phyloP scores from a whole-genome alignment of 768 basidiomycete genomes.

The Leccinellum albellum region DNA sequence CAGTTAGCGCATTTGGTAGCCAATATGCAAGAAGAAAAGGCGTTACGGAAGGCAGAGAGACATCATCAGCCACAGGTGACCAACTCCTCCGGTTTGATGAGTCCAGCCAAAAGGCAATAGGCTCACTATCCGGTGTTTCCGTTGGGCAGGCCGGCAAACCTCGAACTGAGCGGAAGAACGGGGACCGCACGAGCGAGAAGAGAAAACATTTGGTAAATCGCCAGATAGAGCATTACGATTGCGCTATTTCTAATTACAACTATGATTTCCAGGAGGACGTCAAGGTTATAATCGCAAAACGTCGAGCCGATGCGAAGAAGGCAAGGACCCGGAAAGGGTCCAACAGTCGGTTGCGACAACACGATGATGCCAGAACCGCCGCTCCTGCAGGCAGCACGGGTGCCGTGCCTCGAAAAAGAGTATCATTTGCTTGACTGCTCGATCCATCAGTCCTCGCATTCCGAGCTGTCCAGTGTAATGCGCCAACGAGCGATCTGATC shows the following conservation, averaged over 20 bases:
- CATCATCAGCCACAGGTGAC: constrained; percentile 39
- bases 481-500: constrained; percentile 24
- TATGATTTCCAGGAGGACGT: constrained; percentile 37
- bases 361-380: constrained; percentile 9
- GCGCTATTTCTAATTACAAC: constrained; percentile 8
- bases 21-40: constrained; percentile 43
- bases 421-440: constrained; percentile 28
- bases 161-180: constrained; percentile 25
- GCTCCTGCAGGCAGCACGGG: constrained; percentile 7
- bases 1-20: constrained; percentile 46
- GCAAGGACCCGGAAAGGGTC: constrained; percentile 29
- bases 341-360: constrained; percentile 11
- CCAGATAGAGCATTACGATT: constrained; percentile 10
- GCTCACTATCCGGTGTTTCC: constrained; percentile 12
- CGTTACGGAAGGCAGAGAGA: constrained; percentile 37
- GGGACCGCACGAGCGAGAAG: constrained; percentile 24
- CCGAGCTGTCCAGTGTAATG: constrained; percentile 12
- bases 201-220: constrained; percentile 39
- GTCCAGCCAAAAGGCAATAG: constrained; percentile 15
- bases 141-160: constrained; percentile 26
- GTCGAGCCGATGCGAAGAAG: constrained; percentile 37
- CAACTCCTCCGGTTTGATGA: constrained; percentile 3
- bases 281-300: constrained; percentile 37
- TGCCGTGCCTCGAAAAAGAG: constrained; percentile 31
- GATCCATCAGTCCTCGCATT: constrained; percentile 18